phyloP scores from a whole-genome alignment of 1,284 basidiomycete species.

The Trichosporon sp. region DNA sequence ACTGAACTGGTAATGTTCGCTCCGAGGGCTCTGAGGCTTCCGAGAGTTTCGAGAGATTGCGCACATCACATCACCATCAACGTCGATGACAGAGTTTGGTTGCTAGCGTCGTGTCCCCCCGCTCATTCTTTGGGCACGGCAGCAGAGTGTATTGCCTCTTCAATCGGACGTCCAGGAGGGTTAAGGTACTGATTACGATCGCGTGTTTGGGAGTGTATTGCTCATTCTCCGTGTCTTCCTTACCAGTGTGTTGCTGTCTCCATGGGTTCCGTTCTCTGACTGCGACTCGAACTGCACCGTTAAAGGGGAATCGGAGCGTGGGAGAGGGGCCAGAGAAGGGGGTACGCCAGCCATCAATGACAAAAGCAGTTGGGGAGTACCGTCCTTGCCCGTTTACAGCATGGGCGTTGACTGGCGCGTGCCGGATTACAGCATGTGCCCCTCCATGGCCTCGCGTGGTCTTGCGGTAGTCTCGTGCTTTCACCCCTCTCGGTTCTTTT shows the following conservation, averaged over 20 bases:
- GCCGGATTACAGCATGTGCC: not conserved
- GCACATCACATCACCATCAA: not conserved
- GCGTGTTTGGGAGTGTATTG: slow-evolving; percentile 3
- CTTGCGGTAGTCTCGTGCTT: not conserved
- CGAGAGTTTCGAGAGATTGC: not conserved
- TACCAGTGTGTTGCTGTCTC: not conserved
- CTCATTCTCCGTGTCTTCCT: not conserved
- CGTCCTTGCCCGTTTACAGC: not conserved
- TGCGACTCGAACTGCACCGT: not conserved
- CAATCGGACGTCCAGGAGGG: not conserved
- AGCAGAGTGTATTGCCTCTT: not conserved
- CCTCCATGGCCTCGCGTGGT: not conserved
- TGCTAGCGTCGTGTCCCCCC: too few relatives aligned
- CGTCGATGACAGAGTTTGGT: not conserved
- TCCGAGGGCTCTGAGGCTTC: not conserved
- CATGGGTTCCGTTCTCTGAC: too few relatives aligned
- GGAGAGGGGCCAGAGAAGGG: too few relatives aligned
- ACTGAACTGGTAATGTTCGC: not conserved
- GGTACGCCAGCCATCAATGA: not conserved
- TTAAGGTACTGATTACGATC: slow-evolving; percentile 9
- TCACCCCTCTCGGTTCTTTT: not conserved
- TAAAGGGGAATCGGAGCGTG: not conserved
- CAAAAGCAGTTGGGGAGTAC: not conserved
- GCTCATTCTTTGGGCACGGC: not conserved
- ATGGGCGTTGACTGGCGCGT: not conserved